Conservation (phyloP, 2,329 filamentous ascomycete species). For the Fusarium sp. region DNA sequence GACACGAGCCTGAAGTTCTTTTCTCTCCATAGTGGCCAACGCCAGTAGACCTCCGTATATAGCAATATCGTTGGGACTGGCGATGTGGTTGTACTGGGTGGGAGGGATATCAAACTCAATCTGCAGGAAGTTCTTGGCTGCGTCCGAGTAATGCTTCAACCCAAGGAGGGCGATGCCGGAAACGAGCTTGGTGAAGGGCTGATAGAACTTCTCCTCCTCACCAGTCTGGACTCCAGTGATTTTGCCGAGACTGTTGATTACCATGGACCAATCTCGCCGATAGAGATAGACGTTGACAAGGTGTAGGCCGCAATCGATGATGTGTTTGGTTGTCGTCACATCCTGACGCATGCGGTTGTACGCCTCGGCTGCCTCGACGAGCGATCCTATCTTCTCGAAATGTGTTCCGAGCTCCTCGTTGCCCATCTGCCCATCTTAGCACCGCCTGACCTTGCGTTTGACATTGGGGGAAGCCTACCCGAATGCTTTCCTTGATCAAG, state of each 20-base stretch:
- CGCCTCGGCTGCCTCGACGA: slow-evolving; percentile 78
- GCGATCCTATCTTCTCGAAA: slow-evolving; percentile 82
- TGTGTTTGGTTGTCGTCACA: slow-evolving; percentile 84
- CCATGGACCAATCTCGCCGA: slow-evolving; percentile 80
- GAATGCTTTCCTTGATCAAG: slow-evolving; percentile 94
- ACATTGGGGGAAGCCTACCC: slow-evolving; percentile 61
- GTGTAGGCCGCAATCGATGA: slow-evolving; percentile 84
- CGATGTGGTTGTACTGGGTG: slow-evolving; percentile 75
- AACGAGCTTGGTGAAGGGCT: slow-evolving; percentile 66
- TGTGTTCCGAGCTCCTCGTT: slow-evolving; percentile 92
- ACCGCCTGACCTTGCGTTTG: slow-evolving; percentile 7
- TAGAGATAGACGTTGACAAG: slow-evolving; percentile 82
- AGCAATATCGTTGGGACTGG: slow-evolving; percentile 88
- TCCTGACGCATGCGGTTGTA: slow-evolving; percentile 92
- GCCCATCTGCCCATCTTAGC: slow-evolving; percentile 75
- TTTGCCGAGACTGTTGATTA: slow-evolving; percentile 72
- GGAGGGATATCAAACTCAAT: slow-evolving; percentile 65
- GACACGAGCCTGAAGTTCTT: slow-evolving; percentile 78
- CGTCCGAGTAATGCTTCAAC: slow-evolving; percentile 65
- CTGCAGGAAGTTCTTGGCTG: slow-evolving; percentile 78
- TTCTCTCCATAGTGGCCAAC: slow-evolving; percentile 87
- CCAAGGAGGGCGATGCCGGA: slow-evolving; percentile 64
- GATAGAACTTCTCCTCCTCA: slow-evolving; percentile 59
- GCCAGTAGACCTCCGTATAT: slow-evolving; percentile 92
- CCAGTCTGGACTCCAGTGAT: slow-evolving; percentile 64